Percentiles rank a stretch among this genome's conserved stretches.
Evolutionary conservation across 306 rosid genomes (phyloP).

Genomic region (Sophora flavescens): DNA sequence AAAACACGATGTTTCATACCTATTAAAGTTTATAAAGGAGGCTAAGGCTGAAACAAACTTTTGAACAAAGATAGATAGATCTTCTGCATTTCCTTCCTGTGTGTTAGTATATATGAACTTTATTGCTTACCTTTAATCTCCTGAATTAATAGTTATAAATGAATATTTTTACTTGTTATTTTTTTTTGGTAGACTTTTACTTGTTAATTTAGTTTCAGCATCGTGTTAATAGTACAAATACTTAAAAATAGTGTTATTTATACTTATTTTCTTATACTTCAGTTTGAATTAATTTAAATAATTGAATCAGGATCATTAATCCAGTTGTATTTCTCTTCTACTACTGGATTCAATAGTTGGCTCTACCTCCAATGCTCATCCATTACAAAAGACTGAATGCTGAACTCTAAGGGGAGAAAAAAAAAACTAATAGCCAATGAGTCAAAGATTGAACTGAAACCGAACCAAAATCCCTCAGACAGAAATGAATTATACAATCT

Average conservation of each 20-base stretch:
- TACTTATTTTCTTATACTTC: neutral
- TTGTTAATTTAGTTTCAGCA: neutral
- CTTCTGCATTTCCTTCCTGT: neutral
- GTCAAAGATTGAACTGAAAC: neutral
- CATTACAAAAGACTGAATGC: conserved; percentile 17
- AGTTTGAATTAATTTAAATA: neutral
- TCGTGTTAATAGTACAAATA: neutral
- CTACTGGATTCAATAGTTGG: conserved; percentile 15
- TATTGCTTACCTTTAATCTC: neutral
- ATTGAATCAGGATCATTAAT: neutral
- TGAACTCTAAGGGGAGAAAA: neutral
- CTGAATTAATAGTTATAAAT: neutral
- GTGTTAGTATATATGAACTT: neutral
- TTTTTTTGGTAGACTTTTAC: neutral
- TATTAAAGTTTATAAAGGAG: neutral
- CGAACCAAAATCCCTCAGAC: neutral
- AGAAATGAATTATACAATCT: conserved; percentile 30
- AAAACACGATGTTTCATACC: neutral
- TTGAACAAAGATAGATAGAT: neutral
- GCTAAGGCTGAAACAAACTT: neutral
- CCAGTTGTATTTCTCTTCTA: neutral
- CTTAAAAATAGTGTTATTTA: conserved; percentile 1
- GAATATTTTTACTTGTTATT: neutral
- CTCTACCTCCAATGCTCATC: conserved; percentile 4
- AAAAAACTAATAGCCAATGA: neutral